Evolutionary conservation across 352 stramenopile species (phyloP), one percentile per base, ranked within the genome.

Genomic region (Globisporangium splendens): DNA sequence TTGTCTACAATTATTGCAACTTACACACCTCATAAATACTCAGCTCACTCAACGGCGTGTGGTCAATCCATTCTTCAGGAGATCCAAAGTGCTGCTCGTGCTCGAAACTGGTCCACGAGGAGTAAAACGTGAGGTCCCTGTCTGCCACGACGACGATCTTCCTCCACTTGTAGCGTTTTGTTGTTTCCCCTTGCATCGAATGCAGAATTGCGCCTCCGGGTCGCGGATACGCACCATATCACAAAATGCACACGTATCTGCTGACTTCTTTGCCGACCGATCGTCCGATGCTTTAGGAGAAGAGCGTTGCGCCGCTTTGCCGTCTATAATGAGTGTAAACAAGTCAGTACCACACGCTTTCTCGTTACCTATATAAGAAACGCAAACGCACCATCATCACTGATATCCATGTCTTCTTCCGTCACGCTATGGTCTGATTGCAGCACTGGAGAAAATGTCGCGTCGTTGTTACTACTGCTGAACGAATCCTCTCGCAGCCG

Each of bases 321-420:
- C 15, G n/a, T 24, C 46, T 50, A 21, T n/a, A 11, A 31, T n/a
- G 14, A 42, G 31, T 35, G 18, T 17, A n/a, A 41, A 5, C 10
- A 17, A 59, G 2, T 53, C 13, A 46, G 21, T 46, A 55, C 5
- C 20, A 22, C 24, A 42, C 28, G 28, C 28, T 35, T 35, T 35
- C 3, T 35, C 3, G 28, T 8, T 38, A 21, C 15, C 15, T 13
- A 24, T 38, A 33, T n/a, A 50, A 42, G 7, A n/a, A 6, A 31
- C 14, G 6, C 13, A 53, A 13, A 59, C 58, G 33, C 33, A 64
- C 51, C 51, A 10, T 57, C 58, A 1, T 64, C 58, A 21, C 58
- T 64, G 50, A 59, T 64, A 8, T 64, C 58, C 58, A 64, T 64
- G 31, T 64, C 58, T 43, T 64, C 58, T 21, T 31, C 44, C 8